These are phyloP conservation scores for Trametes maxima DNA, from an alignment of 768 basidiomycete species.

Conservation along the genomic window DNA sequence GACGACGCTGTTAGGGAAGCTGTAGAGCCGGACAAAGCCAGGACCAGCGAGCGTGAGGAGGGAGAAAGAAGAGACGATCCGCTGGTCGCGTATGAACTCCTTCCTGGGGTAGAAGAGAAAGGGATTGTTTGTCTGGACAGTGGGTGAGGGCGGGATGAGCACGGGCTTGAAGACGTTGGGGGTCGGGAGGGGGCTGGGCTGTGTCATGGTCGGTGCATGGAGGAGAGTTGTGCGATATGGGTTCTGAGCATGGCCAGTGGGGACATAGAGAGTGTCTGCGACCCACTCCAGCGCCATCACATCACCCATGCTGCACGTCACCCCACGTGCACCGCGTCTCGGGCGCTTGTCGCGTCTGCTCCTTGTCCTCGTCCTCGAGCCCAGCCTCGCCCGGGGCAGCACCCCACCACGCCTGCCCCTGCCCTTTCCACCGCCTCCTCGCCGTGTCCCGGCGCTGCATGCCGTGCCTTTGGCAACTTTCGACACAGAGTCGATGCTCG, in stretches of 20 bases:
- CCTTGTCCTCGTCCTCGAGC: not conserved
- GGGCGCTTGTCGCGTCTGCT: not conserved
- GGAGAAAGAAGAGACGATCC: conserved; percentile 60
- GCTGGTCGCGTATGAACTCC: conserved; percentile 69
- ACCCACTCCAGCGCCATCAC: conserved; percentile 19
- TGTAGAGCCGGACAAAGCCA: conserved; percentile 68
- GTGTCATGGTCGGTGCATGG: conserved; percentile 31
- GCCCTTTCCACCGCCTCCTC: too few relatives aligned
- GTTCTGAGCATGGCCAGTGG: conserved; percentile 10
- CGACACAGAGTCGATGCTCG: too few relatives aligned
- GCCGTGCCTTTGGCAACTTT: too few relatives aligned
- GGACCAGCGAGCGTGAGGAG: conserved; percentile 69
- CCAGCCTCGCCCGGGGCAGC: not conserved
- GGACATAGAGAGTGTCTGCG: conserved; percentile 16
- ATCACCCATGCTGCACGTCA: conserved; percentile 22
- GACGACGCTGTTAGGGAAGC: conserved; percentile 59
- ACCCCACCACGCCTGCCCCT: not conserved
- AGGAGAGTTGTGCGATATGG: conserved; percentile 13
- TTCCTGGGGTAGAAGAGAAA: conserved; percentile 51
- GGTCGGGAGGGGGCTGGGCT: conserved; percentile 23
- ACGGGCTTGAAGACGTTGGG: conserved; percentile 22
- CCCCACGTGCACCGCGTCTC: conserved; percentile 13
- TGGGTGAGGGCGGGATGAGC: conserved; percentile 17
- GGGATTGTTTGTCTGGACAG: conserved; percentile 53
- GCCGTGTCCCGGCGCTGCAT: too few relatives aligned